phyloP scores from a whole-genome alignment of 495 filamentous ascomycete genomes.

The Penicillium ucsense region DNA sequence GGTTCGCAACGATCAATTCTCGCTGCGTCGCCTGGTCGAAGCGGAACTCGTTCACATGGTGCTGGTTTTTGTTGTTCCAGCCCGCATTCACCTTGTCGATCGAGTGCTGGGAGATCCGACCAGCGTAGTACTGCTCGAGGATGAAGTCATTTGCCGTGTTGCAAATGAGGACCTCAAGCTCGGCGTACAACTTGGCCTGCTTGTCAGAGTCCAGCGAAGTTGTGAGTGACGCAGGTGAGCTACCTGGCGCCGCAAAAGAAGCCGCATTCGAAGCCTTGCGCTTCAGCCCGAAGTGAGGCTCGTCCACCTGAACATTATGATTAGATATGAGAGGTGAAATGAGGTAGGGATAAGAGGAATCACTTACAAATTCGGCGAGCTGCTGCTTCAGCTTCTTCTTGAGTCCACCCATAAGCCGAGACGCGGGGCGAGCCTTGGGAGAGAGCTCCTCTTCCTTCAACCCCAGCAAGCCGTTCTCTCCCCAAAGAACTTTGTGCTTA shows the following conservation, averaged over 20 bases:
- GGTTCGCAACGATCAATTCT: slow-evolving; percentile 41
- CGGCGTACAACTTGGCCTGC: slow-evolving; percentile 45
- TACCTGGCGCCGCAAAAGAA: neutral
- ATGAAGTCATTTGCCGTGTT: slow-evolving; percentile 43
- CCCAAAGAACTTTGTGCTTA: neutral
- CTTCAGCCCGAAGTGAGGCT: neutral
- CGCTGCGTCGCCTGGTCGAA: slow-evolving; percentile 49
- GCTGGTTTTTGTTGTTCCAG: slow-evolving; percentile 43
- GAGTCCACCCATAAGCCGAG: neutral
- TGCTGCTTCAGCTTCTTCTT: slow-evolving; percentile 1
- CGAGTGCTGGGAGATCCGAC: slow-evolving; percentile 37
- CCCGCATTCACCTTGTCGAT: slow-evolving; percentile 33
- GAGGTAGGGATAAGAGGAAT: neutral
- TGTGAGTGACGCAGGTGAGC: slow-evolving; percentile 9
- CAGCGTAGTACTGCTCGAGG: slow-evolving; percentile 32
- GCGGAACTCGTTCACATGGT: slow-evolving; percentile 45
- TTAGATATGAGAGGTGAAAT: neutral
- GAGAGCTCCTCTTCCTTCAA: neutral
- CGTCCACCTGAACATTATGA: neutral
- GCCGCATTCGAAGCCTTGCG: neutral
- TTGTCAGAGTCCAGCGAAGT: slow-evolving; percentile 35
- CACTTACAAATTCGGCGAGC: neutral
- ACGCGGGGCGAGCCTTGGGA: neutral
- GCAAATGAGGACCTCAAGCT: slow-evolving; percentile 46
- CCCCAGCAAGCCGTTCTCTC: neutral